phyloP scores from a whole-genome alignment of 805 yeast species.

The Lachancea kluyveri region DNA sequence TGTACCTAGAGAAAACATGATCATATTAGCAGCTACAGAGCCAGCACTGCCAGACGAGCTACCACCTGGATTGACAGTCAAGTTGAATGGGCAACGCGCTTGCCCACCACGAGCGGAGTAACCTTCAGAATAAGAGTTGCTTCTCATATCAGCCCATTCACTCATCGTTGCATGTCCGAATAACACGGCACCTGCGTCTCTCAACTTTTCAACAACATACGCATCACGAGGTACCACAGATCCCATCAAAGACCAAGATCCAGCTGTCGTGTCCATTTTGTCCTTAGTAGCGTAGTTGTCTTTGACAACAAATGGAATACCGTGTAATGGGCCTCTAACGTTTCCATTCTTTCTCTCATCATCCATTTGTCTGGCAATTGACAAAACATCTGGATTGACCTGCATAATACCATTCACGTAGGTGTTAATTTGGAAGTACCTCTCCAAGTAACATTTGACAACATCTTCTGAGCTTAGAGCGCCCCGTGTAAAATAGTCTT shows the following conservation, averaged over 20 bases:
- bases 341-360: constrained; percentile 21
- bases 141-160: constrained; percentile 30
- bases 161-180: constrained; percentile 27
- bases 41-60: constrained; percentile 28
- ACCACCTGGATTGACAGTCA: constrained; percentile 26
- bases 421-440: constrained; percentile 22
- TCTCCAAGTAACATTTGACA: constrained; percentile 19
- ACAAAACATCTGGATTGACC: constrained; percentile 23
- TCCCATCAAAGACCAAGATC: constrained; percentile 23
- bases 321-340: constrained; percentile 25
- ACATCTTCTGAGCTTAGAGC: constrained; percentile 19
- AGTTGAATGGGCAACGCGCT: constrained; percentile 24
- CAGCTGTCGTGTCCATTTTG: constrained; percentile 23
- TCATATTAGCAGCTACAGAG: constrained; percentile 26
- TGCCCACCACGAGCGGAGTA: constrained; percentile 28
- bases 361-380: constrained; percentile 22
- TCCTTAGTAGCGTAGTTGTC: constrained; percentile 28
- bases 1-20: constrained; percentile 26
- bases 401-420: constrained; percentile 21
- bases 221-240: constrained; percentile 29
- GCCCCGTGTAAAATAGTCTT: constrained; percentile 20
- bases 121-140: constrained; percentile 24
- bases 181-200: constrained; percentile 27
- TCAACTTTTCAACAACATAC: constrained; percentile 19
- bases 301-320: constrained; percentile 27